Evolutionary conservation across 805 yeast genomes (phyloP).

Genomic region (Candida dendrica): DNA sequence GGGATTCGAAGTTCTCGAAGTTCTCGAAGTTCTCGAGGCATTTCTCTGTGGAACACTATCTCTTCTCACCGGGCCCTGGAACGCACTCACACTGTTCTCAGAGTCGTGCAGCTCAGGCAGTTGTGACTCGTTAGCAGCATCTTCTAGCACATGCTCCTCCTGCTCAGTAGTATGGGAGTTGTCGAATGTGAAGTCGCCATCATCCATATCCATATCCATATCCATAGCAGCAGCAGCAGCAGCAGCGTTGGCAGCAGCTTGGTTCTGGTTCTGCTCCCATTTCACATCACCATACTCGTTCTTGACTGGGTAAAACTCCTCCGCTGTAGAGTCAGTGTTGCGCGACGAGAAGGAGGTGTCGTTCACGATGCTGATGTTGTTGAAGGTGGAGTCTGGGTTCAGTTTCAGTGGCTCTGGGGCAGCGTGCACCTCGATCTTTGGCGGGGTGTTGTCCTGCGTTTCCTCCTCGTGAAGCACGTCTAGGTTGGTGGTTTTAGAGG

Average conservation of each 20-base stretch:
- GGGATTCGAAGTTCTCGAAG: slow-evolving; percentile 3
- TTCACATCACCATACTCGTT: slow-evolving; percentile 11
- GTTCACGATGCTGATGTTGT: neutral
- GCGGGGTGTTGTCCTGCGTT: slow-evolving; percentile 5
- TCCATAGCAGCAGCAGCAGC: no score
- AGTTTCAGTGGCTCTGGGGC: neutral
- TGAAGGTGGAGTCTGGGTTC: neutral
- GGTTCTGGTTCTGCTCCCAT: slow-evolving; percentile 13
- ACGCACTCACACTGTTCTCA: no score
- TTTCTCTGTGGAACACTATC: slow-evolving; percentile 17
- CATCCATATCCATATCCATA: no score
- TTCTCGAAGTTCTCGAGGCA: slow-evolving; percentile 15
- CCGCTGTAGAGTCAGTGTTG: slow-evolving; percentile 10
- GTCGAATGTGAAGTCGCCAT: slow-evolving; percentile 20
- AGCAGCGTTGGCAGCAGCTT: slow-evolving; percentile 8
- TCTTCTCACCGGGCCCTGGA: neutral
- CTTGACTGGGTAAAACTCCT: slow-evolving; percentile 19
- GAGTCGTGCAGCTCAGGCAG: no score
- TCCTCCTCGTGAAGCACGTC: slow-evolving; percentile 19
- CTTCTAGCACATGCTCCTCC: neutral
- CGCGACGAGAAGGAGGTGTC: slow-evolving; percentile 17
- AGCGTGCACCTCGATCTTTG: slow-evolving; percentile 1
- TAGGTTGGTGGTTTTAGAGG: slow-evolving; percentile 15
- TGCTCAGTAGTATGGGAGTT: slow-evolving; percentile 3
- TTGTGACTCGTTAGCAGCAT: slow-evolving; percentile 14